A percentile compares a stretch with the other conserved stretches of the same genome.
phyloP scores from a whole-genome alignment of 2,329 filamentous ascomycete genomes.

The Hypoxylon sp. region DNA sequence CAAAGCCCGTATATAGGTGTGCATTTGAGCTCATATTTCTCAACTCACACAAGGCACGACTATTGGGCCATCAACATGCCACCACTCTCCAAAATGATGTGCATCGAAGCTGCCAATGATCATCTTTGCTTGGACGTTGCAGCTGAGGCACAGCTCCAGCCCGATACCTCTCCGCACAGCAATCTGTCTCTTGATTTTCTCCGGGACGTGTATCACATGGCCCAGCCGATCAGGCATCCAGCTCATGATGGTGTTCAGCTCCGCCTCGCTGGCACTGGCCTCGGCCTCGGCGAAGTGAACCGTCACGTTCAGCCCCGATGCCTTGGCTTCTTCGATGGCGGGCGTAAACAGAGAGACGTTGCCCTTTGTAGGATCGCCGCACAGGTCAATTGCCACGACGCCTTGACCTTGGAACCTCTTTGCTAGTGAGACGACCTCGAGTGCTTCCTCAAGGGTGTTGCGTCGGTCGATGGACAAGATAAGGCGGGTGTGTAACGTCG shows the following conservation, averaged over 20 bases:
- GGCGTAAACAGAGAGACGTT: slow-evolving; percentile 72
- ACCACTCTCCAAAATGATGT: slow-evolving; percentile 86
- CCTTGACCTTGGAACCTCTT: slow-evolving; percentile 65
- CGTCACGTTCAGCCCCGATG: slow-evolving; percentile 72
- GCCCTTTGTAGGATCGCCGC: slow-evolving; percentile 78
- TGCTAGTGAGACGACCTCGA: slow-evolving; percentile 75
- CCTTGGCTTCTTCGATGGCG: slow-evolving; percentile 71
- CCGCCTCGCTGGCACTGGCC: slow-evolving; percentile 68
- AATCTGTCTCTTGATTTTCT: slow-evolving; percentile 70
- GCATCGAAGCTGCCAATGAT: slow-evolving; percentile 74
- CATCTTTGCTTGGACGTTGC: slow-evolving; percentile 84
- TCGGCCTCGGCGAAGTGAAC: slow-evolving; percentile 84
- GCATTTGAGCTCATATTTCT: neutral
- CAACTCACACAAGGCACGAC: slow-evolving; percentile 78
- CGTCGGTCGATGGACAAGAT: slow-evolving; percentile 83
- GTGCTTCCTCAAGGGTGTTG: slow-evolving; percentile 70
- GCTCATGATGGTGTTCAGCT: slow-evolving; percentile 74
- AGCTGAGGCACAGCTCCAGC: slow-evolving; percentile 83
- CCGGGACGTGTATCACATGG: slow-evolving; percentile 82
- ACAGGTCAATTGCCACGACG: slow-evolving; percentile 83
- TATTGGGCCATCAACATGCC: slow-evolving; percentile 67
- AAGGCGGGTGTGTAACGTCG: slow-evolving; percentile 71
- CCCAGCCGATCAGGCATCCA: slow-evolving; percentile 79
- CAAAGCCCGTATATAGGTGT: neutral
- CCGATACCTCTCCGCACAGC: slow-evolving; percentile 66